phyloP scores from a whole-genome alignment of 352 stramenopile species.

The Globisporangium perplexum region DNA sequence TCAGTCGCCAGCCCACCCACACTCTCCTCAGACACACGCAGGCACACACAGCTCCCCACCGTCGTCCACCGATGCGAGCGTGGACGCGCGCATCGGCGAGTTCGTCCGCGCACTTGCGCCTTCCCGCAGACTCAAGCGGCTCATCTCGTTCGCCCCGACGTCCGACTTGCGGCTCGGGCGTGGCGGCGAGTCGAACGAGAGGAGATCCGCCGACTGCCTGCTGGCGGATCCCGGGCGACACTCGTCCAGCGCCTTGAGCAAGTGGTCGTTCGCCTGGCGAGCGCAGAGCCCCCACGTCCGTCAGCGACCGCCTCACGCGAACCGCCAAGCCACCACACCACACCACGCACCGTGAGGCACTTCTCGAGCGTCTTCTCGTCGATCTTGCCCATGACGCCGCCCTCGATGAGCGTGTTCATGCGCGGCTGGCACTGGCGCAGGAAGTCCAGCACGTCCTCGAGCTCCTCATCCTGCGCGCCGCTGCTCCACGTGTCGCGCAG shows the following conservation, averaged over 20 bases:
- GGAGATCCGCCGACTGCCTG: conserved; percentile 29
- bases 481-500: conserved; percentile 34
- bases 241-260: conserved; percentile 77
- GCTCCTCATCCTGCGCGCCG: conserved; percentile 27
- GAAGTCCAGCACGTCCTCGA: conserved; percentile 78
- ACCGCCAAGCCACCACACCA: too few species aligned
- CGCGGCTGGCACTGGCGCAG: conserved; percentile 77
- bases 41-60: conserved; percentile 16
- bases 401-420: conserved; percentile 88
- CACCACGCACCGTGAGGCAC: conserved; percentile 64
- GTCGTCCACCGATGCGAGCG: conserved; percentile 35
- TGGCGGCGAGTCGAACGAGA: conserved; percentile 57
- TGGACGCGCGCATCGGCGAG: conserved; percentile 14
- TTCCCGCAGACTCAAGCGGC: conserved; percentile 26
- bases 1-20: background rate
- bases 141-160: conserved; percentile 14
- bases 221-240: conserved; percentile 18
- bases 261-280: conserved; percentile 67
- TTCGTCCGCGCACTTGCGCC: conserved; percentile 1
- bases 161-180: conserved; percentile 19
- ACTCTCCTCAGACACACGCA: background rate
- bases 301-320: too few species aligned
- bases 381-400: conserved; percentile 79
- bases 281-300: background rate
- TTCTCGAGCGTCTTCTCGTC: conserved; percentile 73